Evolutionary conservation across 768 basidiomycete genomes (phyloP).

Genomic region (Boletus subcaerulescens): DNA sequence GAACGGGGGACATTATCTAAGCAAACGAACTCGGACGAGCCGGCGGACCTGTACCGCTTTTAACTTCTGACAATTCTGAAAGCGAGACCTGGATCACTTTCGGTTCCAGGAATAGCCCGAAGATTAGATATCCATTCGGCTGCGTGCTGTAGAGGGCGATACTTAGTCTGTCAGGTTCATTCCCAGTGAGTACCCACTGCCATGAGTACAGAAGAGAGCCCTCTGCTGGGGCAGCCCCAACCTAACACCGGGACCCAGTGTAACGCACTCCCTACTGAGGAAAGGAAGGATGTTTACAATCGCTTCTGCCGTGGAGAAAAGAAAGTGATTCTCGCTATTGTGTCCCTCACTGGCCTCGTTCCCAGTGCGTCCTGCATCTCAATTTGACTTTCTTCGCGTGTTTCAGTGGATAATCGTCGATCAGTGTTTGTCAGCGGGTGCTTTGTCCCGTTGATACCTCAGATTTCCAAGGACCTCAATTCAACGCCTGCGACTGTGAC

Average conservation of each 20-base stretch:
- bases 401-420: background rate
- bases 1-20: too few species aligned
- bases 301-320: slow-evolving; percentile 57
- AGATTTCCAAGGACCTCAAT: slow-evolving; percentile 63
- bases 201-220: slow-evolving; percentile 31
- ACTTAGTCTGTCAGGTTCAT: too few species aligned
- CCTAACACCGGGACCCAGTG: background rate
- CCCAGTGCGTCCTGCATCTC: slow-evolving; percentile 44
- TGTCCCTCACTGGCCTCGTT: slow-evolving; percentile 60
- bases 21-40: too few species aligned
- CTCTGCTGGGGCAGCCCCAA: slow-evolving; percentile 17
- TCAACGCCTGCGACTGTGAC: slow-evolving; percentile 58
- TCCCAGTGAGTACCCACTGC: slow-evolving; percentile 10
- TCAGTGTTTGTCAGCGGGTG: slow-evolving; percentile 66
- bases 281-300: slow-evolving; percentile 53
- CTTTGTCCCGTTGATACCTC: slow-evolving; percentile 73
- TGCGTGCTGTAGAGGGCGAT: too few species aligned
- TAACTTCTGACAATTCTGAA: too few species aligned
- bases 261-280: slow-evolving; percentile 11
- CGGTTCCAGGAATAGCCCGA: too few species aligned
- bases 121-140: too few species aligned
- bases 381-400: background rate
- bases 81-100: too few species aligned
- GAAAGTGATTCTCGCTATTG: slow-evolving; percentile 50
- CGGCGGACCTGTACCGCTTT: too few species aligned